Percentiles rank a stretch among this genome's conserved stretches.
Evolutionary conservation across 2,329 filamentous ascomycete genomes (phyloP).

Genomic region (Penicillium sclerotigenum): DNA sequence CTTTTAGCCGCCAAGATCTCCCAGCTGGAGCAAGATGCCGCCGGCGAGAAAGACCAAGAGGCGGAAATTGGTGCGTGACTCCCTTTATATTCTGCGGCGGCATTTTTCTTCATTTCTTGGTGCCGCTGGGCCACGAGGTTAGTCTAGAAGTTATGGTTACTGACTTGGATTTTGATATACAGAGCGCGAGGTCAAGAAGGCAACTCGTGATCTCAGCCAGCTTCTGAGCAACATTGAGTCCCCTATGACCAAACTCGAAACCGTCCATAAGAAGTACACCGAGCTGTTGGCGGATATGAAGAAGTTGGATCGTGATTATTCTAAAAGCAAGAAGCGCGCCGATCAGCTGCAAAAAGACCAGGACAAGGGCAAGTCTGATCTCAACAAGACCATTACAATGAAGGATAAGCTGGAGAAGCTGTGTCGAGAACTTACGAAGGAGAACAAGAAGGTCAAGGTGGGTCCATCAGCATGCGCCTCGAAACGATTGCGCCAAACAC

Average conservation of each 20-base stretch:
- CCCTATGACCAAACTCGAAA: slow-evolving; percentile 85
- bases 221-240: slow-evolving; percentile 85
- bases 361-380: slow-evolving; percentile 80
- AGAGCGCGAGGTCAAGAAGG: slow-evolving; percentile 94
- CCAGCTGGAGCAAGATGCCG: slow-evolving; percentile 88
- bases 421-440: slow-evolving; percentile 87
- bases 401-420: slow-evolving; percentile 98
- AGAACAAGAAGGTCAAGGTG: slow-evolving; percentile 98
- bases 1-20: slow-evolving; percentile 90
- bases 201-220: slow-evolving; percentile 83
- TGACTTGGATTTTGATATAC: slow-evolving; percentile 32
- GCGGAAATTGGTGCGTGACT: slow-evolving; percentile 78
- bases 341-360: slow-evolving; percentile 96
- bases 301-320: slow-evolving; percentile 85
- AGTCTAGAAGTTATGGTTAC: slow-evolving; percentile 14
- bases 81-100: background rate
- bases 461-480: slow-evolving; percentile 21
- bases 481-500: background rate
- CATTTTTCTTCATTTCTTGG: background rate
- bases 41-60: slow-evolving; percentile 92
- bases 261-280: slow-evolving; percentile 84
- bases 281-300: slow-evolving; percentile 95
- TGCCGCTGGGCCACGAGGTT: slow-evolving; percentile 8
- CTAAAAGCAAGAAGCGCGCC: slow-evolving; percentile 92
- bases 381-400: slow-evolving; percentile 83